A percentile compares a stretch with the other conserved stretches of the same genome.
Evolutionary conservation across 495 filamentous ascomycete species (phyloP).

Genomic region (Acidomyces sp.): DNA sequence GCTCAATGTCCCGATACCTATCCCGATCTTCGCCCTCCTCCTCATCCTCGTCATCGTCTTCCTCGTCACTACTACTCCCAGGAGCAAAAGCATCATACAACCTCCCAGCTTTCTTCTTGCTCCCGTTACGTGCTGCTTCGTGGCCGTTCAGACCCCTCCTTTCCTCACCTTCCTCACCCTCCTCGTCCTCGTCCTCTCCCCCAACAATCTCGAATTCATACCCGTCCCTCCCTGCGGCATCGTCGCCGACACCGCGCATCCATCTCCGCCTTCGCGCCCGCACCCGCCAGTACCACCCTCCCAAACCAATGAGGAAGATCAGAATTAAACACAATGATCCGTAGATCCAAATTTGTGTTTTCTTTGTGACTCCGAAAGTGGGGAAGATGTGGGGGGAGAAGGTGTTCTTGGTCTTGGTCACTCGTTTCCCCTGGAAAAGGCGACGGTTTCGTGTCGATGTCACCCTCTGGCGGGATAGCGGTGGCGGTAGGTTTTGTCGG

Average conservation of each 20-base stretch:
- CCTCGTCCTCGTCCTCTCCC: constrained; percentile 62
- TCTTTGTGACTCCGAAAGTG: constrained; percentile 83
- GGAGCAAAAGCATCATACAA: constrained; percentile 90
- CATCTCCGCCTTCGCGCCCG: constrained; percentile 62
- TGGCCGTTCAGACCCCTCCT: constrained; percentile 1
- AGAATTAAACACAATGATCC: constrained; percentile 71
- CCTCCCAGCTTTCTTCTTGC: constrained; percentile 56
- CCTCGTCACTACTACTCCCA: constrained; percentile 43
- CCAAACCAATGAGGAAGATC: constrained; percentile 68
- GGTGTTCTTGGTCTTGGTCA: constrained; percentile 28
- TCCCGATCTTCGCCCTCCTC: constrained; percentile 55
- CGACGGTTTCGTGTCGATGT: constrained; percentile 22
- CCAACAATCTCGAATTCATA: constrained; percentile 93
- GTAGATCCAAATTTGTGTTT: constrained; percentile 92
- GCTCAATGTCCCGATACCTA: constrained; percentile 11
- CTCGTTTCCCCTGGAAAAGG: not conserved
- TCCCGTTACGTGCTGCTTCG: not conserved
- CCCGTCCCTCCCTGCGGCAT: constrained; percentile 63
- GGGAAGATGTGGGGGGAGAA: constrained; percentile 85
- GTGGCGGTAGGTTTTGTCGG: constrained; percentile 45
- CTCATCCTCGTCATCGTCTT: constrained; percentile 30
- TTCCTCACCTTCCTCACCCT: constrained; percentile 17
- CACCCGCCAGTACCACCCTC: constrained; percentile 64
- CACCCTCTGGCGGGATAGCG: too few species aligned
- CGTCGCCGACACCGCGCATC: too few species aligned